Evolutionary conservation across 129 eudicot species (phyloP), one percentile per base, ranked within the genome.

Genomic region (Lactuca saligna): DNA sequence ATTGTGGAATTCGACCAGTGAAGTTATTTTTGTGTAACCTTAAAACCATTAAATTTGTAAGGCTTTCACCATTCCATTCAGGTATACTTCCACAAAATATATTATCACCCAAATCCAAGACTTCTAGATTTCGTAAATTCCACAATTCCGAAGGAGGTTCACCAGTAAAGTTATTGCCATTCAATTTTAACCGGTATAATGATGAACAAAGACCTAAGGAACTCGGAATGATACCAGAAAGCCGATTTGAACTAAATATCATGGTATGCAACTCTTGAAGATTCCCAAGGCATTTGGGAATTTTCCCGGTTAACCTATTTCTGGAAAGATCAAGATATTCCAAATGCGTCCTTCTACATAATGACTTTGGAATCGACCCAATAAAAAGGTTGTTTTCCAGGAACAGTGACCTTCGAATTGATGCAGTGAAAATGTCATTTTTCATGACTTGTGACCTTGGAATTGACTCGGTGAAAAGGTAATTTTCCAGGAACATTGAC

Each of bases 61-160:
- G 57, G 17, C 48, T 54, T 41, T 44, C 61, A 11, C 75, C 63
- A 6, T 69, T 54, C 81, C 82, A 77, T 31, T 44, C 62, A 25
- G 29, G 29, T 25, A 25, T 25, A 25, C 29, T 41, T 35, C 70
- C 75, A 25, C 7, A 37, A 0, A 66, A 60, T 53, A 42, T 17
- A 54, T 79, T 79, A 53, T 54, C 53, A 10, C 77, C 70, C 4
- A 70, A 44, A 63, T 78, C 69, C 5, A 63, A 20, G 37, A 55
- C 31, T 16, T 12, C 0, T 41, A 68, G 57, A 25, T 4, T 7
- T 25, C 3, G 38, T 20, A 60, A 41, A 54, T 53, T 61, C 41
- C 65, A 15, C 54, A 79, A 57, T 6, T 73, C 54, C n/a, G 20
- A 42, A 9, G 82, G 77, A 25, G 29, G 29, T 25, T 25, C 29